phyloP scores from a whole-genome alignment of 139 green algal genomes.

The Zygnema cylindricum region DNA sequence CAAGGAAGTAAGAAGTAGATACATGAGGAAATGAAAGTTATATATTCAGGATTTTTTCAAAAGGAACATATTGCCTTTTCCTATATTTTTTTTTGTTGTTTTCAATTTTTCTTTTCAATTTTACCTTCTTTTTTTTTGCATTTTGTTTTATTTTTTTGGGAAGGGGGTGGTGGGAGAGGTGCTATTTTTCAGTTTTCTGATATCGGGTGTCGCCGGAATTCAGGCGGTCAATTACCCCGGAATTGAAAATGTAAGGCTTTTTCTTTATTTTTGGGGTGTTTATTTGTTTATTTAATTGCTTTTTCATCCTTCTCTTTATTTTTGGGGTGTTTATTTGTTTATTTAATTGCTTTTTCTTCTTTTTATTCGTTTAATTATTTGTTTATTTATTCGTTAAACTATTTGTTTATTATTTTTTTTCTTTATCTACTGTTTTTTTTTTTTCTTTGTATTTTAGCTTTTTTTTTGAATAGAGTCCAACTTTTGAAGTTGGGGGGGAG shows the following conservation, averaged over 20 bases:
- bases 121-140: background rate
- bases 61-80: background rate
- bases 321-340: too few relatives aligned
- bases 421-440: too few relatives aligned
- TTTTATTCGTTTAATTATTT: background rate
- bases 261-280: too few relatives aligned
- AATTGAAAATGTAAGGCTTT: conserved; percentile 38
- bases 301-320: background rate
- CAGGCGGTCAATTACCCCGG: background rate
- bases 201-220: conserved; percentile 10
- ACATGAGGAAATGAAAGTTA: background rate
- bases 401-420: too few relatives aligned
- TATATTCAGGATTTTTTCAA: background rate
- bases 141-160: background rate
- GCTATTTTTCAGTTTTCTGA: conserved; percentile 15
- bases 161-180: conserved; percentile 1
- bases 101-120: background rate
- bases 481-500: background rate
- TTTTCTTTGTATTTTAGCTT: too few relatives aligned
- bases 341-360: background rate
- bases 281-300: too few relatives aligned
- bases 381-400: too few relatives aligned
- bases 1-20: background rate
- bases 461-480: too few relatives aligned
- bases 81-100: background rate